Base-by-base conservation (phyloP, 495 filamentous ascomycete genomes). In the Xylaria curta region DNA sequence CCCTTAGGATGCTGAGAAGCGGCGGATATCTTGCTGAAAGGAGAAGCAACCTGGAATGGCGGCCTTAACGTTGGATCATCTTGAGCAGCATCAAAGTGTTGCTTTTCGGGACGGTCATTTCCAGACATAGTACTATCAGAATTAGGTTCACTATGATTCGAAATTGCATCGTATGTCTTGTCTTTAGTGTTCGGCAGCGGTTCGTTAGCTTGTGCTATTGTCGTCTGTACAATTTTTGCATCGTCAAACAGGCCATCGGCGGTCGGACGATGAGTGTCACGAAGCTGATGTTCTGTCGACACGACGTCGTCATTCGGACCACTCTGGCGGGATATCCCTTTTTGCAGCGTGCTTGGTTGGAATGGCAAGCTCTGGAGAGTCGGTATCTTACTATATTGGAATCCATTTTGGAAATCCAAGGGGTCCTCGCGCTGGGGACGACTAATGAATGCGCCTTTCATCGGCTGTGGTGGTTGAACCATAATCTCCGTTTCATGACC, bases 381-480 rank as follows among this genome's bases (percentile, higher is more conserved):
- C 21, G 68, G 68, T 38, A 60, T 60, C n/a, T 56, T 70, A 17
- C 46, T 70, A 33, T 64, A 70, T 47, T 70, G 60, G 36, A 70
- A 70, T 13, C 61, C 60, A 28, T 33, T 19, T 33, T 70, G 46
- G 40, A 70, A 64, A 51, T 70, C 38, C 4, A 64, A 8, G 26
- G 38, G 59, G 49, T 61, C 15, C 26, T 70, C 68, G 19, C 8
- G 42, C 26, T 49, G 3, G 15, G 68, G 68, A 4, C 59, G 68
- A 19, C 68, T 70, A 19, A 70, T 28, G 26, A 70, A 70, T 28
- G 31, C 33, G 24, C 46, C 24, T 56, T 19, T 42, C 13, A 1
- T 36, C 9, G 36, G 26, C 19, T 51, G 62, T 49, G 0, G 15
- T 10, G 62, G 28, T 60, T 44, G 49, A 8, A 28, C 15, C 28